Evolutionary conservation across 2,329 filamentous ascomycete species (phyloP).

Genomic region (Fusarium tjaetaba): DNA sequence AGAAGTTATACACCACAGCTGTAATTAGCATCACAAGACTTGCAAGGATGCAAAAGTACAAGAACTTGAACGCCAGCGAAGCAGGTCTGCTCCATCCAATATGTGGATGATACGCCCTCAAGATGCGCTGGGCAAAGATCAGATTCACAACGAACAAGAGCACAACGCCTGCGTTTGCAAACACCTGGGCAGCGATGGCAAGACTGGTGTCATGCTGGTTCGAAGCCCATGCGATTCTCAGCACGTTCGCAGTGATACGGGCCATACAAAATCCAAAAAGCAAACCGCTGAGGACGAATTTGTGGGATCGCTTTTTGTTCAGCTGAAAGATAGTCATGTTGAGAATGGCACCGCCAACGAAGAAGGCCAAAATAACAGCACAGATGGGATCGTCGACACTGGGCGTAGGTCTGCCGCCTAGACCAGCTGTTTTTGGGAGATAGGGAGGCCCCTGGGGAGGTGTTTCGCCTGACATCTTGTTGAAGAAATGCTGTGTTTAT

Average conservation of each 20-base stretch:
- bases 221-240: constrained; percentile 64
- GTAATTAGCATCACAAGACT: constrained; percentile 74
- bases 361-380: constrained; percentile 69
- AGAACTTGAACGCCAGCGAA: constrained; percentile 61
- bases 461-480: constrained; percentile 21
- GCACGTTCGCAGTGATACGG: constrained; percentile 60
- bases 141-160: constrained; percentile 83
- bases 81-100: constrained; percentile 73
- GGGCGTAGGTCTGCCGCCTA: constrained; percentile 68
- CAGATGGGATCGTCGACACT: constrained; percentile 72
- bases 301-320: constrained; percentile 61
- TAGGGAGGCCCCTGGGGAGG: constrained; percentile 51
- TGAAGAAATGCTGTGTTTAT: not conserved
- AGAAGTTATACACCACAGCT: constrained; percentile 71
- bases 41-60: constrained; percentile 67
- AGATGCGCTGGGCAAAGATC: constrained; percentile 77
- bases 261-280: constrained; percentile 69
- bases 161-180: constrained; percentile 78
- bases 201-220: constrained; percentile 52
- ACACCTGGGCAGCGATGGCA: constrained; percentile 71
- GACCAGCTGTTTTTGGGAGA: constrained; percentile 54
- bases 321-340: constrained; percentile 68
- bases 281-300: constrained; percentile 68
- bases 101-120: constrained; percentile 76
- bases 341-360: constrained; percentile 59